Evolutionary conservation across 495 filamentous ascomycete genomes (phyloP).

Genomic region (Hypoxylon perforatum): DNA sequence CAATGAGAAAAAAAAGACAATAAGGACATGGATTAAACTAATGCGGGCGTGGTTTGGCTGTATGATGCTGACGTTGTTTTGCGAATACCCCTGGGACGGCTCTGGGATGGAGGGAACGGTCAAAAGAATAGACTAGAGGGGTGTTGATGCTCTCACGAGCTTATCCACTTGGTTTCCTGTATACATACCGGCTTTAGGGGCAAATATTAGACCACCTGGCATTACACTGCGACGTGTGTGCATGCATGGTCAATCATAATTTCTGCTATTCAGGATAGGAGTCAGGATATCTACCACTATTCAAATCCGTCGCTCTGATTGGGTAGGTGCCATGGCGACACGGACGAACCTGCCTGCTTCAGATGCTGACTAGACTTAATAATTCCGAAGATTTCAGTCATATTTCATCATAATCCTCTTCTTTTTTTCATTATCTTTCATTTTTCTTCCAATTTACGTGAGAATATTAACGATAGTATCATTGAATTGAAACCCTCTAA

Average conservation of each 20-base stretch:
- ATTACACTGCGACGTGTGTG: not conserved
- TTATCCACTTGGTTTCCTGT: conserved; percentile 23
- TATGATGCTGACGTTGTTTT: conserved; percentile 42
- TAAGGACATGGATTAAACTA: conserved; percentile 36
- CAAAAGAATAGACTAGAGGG: conserved; percentile 44
- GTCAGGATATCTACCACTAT: not conserved
- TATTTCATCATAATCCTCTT: conserved; percentile 5
- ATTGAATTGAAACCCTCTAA: not conserved
- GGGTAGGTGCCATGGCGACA: no score
- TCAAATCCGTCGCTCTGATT: no score
- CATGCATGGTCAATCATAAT: not conserved
- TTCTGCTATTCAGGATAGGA: not conserved
- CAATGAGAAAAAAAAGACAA: conserved; percentile 19
- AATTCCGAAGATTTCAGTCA: not conserved
- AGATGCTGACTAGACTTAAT: no score
- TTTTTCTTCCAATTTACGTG: not conserved
- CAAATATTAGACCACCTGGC: not conserved
- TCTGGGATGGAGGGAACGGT: conserved; percentile 31
- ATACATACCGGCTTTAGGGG: conserved; percentile 2
- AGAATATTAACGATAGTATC: not conserved
- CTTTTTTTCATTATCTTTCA: not conserved
- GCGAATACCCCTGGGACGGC: conserved; percentile 44
- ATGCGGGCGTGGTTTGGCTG: conserved; percentile 43
- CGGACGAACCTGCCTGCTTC: no score
- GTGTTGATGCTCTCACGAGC: conserved; percentile 39